Evolutionary conservation across 2,329 filamentous ascomycete species (phyloP).

Genomic region (Xylaria sp.): DNA sequence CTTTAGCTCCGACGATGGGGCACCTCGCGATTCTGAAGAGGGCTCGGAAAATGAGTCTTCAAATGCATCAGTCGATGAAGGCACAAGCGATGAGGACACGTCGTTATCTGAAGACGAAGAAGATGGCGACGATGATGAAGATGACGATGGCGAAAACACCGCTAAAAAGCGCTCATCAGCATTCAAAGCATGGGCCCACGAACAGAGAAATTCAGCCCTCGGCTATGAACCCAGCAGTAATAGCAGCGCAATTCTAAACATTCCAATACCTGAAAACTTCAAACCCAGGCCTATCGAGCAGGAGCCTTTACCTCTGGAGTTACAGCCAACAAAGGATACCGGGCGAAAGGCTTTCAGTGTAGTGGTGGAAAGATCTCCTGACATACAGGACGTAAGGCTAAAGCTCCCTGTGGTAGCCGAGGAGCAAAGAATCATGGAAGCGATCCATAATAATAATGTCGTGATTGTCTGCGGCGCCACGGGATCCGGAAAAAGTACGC

Average conservation of each 20-base stretch:
- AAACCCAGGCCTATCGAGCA: constrained; percentile 74
- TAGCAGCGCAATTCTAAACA: constrained; percentile 57
- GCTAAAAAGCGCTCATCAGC: constrained; percentile 65
- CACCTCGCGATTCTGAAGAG: constrained; percentile 44
- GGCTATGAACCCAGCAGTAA: constrained; percentile 67
- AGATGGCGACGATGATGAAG: constrained; percentile 50
- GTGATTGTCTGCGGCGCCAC: constrained; percentile 95
- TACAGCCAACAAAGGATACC: constrained; percentile 69
- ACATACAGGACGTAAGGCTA: constrained; percentile 81
- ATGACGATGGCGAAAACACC: constrained; percentile 47
- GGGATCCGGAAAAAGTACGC: constrained; percentile 97
- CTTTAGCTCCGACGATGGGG: constrained; percentile 63
- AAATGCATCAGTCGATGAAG: constrained; percentile 44
- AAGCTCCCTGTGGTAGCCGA: constrained; percentile 91
- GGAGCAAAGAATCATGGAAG: constrained; percentile 98
- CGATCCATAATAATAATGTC: constrained; percentile 89
- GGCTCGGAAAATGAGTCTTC: constrained; percentile 47
- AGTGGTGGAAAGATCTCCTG: constrained; percentile 72
- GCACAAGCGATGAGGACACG: constrained; percentile 44
- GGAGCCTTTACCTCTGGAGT: constrained; percentile 75
- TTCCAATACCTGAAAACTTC: constrained; percentile 71
- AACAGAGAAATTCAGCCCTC: constrained; percentile 84
- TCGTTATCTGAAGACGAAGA: constrained; percentile 50
- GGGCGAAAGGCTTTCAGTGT: constrained; percentile 82
- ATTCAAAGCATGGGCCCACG: constrained; percentile 93